A percentile compares a stretch with the other conserved stretches of the same genome.
phyloP scores from a whole-genome alignment of 768 basidiomycete species.

The Trametes cubensis region DNA sequence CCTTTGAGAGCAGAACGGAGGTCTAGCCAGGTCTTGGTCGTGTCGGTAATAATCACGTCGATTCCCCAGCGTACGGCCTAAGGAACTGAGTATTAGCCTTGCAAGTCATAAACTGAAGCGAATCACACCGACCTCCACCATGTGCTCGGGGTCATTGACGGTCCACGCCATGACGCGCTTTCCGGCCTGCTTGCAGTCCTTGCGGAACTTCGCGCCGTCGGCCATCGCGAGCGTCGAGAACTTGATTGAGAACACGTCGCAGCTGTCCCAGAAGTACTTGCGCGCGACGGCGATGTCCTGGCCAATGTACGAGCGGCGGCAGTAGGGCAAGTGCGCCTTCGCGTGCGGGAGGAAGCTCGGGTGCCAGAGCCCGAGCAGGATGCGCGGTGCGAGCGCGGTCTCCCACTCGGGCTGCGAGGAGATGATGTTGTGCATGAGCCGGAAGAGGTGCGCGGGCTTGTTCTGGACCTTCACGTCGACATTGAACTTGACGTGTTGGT shows the following conservation, averaged over 20 bases:
- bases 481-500: slow-evolving; percentile 76
- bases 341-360: slow-evolving; percentile 85
- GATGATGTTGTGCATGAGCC: slow-evolving; percentile 72
- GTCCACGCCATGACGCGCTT: slow-evolving; percentile 96
- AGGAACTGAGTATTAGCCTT: slow-evolving; percentile 32
- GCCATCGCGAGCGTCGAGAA: slow-evolving; percentile 71
- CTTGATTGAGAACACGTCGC: slow-evolving; percentile 83
- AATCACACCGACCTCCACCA: slow-evolving; percentile 73
- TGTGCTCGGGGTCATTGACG: slow-evolving; percentile 84
- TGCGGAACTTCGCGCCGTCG: slow-evolving; percentile 79
- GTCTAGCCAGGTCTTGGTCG: slow-evolving; percentile 43
- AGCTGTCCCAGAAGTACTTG: slow-evolving; percentile 87
- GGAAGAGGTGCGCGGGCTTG: slow-evolving; percentile 83
- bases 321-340: slow-evolving; percentile 75
- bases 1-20: slow-evolving; percentile 38
- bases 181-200: slow-evolving; percentile 74
- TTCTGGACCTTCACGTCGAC: slow-evolving; percentile 95
- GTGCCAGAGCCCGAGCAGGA: slow-evolving; percentile 87
- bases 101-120: not conserved
- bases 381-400: slow-evolving; percentile 73
- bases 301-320: slow-evolving; percentile 85
- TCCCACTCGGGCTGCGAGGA: slow-evolving; percentile 70
- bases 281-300: slow-evolving; percentile 69
- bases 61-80: slow-evolving; percentile 65
- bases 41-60: slow-evolving; percentile 50